Evolutionary conservation across 1,284 basidiomycete genomes (phyloP), one percentile per base, ranked within the genome.

Genomic region (Puccinia novopanici): DNA sequence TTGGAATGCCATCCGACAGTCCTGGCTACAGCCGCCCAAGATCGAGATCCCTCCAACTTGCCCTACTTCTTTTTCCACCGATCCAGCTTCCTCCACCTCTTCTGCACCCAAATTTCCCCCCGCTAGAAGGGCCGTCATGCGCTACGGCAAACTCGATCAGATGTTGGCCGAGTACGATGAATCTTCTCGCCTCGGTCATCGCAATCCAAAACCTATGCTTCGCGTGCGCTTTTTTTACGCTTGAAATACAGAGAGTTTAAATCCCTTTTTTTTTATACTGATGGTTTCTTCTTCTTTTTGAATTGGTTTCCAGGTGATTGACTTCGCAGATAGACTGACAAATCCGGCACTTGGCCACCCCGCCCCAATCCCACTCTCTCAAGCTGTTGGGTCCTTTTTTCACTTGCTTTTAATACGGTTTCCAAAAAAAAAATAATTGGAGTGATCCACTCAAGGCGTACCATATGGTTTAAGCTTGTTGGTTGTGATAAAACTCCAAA

Each of bases 291-390:
- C 42, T 27, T 17, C 17, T 67, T 45, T 27, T 67, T 27, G 3
- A 27, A n/a, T 6, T 48, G 8, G 10, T 40, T 71, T 37, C 10
- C 50, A 71, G 68, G 34, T 71, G 10, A 54, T 71, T 55, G 30
- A 54, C 52, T 71, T 71, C 50, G 68, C 68, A n/a, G 48, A 54
- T 37, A 48, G 68, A 71, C 37, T 71, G 50, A 71, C 68, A 1
- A 54, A 71, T 24, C 27, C 37, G 52, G 27, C 9, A 5, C 4
- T 6, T 34, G 10, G 63, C 42, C 63, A 67, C 50, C 27, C 22
- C 34, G 12, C 8, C 8, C 68, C 68, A 24, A 71, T 71, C 17
- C 50, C 68, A 54, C 68, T 71, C 22, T 71, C 68, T 71, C 68
- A 71, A 71, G 68, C 68, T 34, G 68, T 71, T 54, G 54, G 34